Evolutionary conservation across 352 stramenopile species (phyloP).

Genomic region (Thraustochytrium sp.): DNA sequence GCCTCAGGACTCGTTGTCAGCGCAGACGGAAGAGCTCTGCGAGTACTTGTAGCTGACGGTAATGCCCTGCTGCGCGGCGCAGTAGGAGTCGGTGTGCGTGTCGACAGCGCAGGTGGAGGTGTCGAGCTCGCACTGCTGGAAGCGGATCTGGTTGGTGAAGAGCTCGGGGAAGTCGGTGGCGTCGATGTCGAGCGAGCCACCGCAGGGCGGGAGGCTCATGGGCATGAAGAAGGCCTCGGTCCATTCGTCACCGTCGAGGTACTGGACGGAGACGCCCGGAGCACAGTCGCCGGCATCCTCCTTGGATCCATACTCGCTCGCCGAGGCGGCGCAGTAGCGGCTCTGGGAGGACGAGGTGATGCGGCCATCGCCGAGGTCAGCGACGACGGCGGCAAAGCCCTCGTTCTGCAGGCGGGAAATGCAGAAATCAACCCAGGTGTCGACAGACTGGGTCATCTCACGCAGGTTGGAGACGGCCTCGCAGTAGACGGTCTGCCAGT

Average conservation of each 20-base stretch:
- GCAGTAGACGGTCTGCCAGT: conserved; percentile 22
- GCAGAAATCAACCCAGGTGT: background rate
- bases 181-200: background rate
- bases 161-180: conserved; percentile 19
- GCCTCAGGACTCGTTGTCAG: background rate
- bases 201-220: background rate
- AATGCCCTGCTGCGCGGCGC: background rate
- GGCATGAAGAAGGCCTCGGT: background rate
- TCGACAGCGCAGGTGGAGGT: background rate
- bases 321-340: background rate
- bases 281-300: background rate
- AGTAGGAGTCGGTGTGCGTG: background rate
- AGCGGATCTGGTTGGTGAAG: background rate
- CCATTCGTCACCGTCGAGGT: background rate
- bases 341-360: conserved; percentile 13
- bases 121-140: conserved; percentile 16
- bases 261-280: background rate
- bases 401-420: background rate
- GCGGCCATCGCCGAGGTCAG: background rate
- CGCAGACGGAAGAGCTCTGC: background rate
- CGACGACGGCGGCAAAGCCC: background rate
- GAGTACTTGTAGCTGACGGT: background rate
- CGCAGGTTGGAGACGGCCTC: background rate
- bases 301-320: background rate
- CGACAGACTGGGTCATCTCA: background rate